phyloP scores from a whole-genome alignment of 139 green algal species.

The Nannochloris sp. region DNA sequence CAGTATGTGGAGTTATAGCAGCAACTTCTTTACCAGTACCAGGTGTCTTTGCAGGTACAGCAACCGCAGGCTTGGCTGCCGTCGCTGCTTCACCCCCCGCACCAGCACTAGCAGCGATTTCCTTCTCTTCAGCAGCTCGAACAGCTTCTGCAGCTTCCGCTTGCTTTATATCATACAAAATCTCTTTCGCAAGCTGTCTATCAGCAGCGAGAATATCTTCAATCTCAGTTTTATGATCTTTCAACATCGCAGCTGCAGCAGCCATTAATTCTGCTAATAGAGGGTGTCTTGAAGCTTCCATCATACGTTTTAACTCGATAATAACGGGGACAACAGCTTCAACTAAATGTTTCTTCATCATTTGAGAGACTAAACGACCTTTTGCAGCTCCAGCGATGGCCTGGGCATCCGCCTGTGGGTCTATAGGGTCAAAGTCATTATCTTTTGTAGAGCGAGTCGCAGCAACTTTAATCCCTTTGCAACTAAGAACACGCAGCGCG shows the following conservation, averaged over 20 bases:
- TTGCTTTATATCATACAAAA: conserved; percentile 80
- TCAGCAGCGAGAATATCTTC: conserved; percentile 80
- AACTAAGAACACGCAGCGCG: conserved; percentile 59
- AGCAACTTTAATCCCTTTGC: conserved; percentile 63
- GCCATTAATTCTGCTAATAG: conserved; percentile 66
- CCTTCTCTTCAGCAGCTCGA: neutral
- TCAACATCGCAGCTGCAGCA: conserved; percentile 53
- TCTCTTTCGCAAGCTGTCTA: conserved; percentile 68
- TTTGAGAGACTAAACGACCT: conserved; percentile 55
- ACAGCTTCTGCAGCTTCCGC: conserved; percentile 22
- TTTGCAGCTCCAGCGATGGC: conserved; percentile 29
- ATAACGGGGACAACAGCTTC: conserved; percentile 75
- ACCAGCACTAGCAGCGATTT: no score
- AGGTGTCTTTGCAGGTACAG: neutral
- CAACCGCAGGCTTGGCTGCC: no score
- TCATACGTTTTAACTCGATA: conserved; percentile 61
- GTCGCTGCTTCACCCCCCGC: no score
- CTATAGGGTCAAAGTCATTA: conserved; percentile 28
- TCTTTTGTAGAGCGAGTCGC: conserved; percentile 3
- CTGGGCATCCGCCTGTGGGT: no score
- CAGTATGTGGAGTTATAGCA: neutral
- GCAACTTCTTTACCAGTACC: neutral
- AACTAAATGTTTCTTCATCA: conserved; percentile 86
- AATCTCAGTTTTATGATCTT: conserved; percentile 68
- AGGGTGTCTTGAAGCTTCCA: conserved; percentile 50